Percentiles rank a stretch among this genome's conserved stretches.
Evolutionary conservation across 2,329 filamentous ascomycete species (phyloP).

Genomic region (Thermochaetoides dissita): DNA sequence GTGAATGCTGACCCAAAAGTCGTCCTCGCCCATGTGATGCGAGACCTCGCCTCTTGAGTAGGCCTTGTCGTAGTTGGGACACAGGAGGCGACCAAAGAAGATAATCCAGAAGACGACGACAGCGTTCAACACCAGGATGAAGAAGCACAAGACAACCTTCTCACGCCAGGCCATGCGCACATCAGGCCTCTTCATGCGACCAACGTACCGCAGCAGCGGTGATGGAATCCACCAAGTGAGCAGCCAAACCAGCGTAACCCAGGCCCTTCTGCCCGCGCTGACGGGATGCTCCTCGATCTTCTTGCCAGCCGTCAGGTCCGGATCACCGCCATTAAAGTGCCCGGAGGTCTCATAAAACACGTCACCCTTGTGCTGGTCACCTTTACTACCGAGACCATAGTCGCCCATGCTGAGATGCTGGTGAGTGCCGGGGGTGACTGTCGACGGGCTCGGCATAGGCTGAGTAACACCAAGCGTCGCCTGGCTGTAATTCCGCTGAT

Average conservation of each 20-base stretch:
- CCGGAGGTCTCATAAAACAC: constrained; percentile 61
- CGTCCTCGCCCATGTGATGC: constrained; percentile 54
- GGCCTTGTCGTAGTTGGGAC: constrained; percentile 81
- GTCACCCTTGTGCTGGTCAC: constrained; percentile 61
- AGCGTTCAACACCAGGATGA: constrained; percentile 73
- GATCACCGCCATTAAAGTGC: constrained; percentile 57
- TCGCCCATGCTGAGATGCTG: constrained; percentile 54
- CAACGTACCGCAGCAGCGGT: constrained; percentile 61
- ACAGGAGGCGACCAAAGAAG: constrained; percentile 68
- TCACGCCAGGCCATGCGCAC: constrained; percentile 96
- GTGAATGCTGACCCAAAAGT: constrained; percentile 78
- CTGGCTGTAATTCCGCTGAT: constrained; percentile 44
- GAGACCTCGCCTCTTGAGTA: constrained; percentile 61
- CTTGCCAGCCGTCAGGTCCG: constrained; percentile 64
- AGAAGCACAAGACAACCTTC: constrained; percentile 67
- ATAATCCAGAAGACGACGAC: constrained; percentile 86
- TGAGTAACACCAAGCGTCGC: constrained; percentile 31
- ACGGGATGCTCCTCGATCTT: constrained; percentile 58
- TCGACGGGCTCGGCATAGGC: constrained; percentile 37
- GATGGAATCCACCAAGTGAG: constrained; percentile 94
- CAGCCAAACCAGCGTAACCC: constrained; percentile 73
- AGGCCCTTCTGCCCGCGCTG: constrained; percentile 51
- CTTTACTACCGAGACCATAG: constrained; percentile 78
- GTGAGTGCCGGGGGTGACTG: constrained; percentile 31
- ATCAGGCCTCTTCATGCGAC: constrained; percentile 93